Evolutionary conservation across 305 asterid species (phyloP).

Genomic region (Fraxinus dipetala): DNA sequence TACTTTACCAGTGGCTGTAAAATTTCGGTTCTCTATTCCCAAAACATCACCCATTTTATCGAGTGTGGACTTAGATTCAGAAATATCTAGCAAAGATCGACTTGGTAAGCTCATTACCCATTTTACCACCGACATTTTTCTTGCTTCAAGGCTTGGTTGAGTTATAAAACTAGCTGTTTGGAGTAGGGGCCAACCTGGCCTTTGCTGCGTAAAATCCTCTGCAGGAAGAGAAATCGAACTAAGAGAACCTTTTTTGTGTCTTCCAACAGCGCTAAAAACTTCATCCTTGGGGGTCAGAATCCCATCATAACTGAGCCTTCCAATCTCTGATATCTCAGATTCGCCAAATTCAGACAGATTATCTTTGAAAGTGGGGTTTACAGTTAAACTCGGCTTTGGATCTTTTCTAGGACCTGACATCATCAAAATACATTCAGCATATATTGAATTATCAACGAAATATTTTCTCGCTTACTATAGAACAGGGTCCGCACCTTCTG

Average conservation of each 20-base stretch:
- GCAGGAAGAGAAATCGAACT: slow-evolving; percentile 67
- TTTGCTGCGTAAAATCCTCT: slow-evolving; percentile 57
- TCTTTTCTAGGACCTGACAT: slow-evolving; percentile 25
- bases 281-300: slow-evolving; percentile 30
- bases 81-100: slow-evolving; percentile 46
- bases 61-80: slow-evolving; percentile 36
- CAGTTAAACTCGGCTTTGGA: slow-evolving; percentile 35
- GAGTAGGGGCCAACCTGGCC: slow-evolving; percentile 97
- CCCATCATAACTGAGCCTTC: slow-evolving; percentile 43
- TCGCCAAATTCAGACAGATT: slow-evolving; percentile 54
- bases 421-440: slow-evolving; percentile 3
- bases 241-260: slow-evolving; percentile 48
- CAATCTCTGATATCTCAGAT: slow-evolving; percentile 47
- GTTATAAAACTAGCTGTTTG: slow-evolving; percentile 55
- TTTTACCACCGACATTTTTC: slow-evolving; percentile 80
- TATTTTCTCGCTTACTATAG: neutral
- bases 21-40: slow-evolving; percentile 15
- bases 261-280: slow-evolving; percentile 28
- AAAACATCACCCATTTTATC: slow-evolving; percentile 32
- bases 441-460: neutral
- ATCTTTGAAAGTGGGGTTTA: slow-evolving; percentile 28
- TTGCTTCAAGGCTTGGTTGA: slow-evolving; percentile 45
- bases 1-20: slow-evolving; percentile 10
- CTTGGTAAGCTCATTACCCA: slow-evolving; percentile 88
- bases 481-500: slow-evolving; percentile 26